Base-by-base conservation (phyloP, 176 grass and related monocot genomes). In the Oryza australiensis region DNA sequence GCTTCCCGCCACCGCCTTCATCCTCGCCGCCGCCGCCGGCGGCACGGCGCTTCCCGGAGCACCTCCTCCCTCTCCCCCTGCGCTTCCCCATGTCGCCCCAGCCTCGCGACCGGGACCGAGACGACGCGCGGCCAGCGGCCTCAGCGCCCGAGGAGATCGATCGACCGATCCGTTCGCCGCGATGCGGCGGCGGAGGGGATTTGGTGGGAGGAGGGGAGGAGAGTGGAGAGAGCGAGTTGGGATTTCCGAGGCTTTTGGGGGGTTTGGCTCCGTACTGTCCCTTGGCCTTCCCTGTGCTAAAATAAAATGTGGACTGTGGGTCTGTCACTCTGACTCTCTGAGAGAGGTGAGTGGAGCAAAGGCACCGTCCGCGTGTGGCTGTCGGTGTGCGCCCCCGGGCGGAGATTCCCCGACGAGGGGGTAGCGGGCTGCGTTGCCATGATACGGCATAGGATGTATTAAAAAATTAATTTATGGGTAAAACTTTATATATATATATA, bases 181-280 rank as follows among this genome's bases (percentile, higher is more conserved):
- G 10, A 79, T 66, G 84, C 20, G 41, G 51, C 0, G 35, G 35
- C 35, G 64, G 4, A 22, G 71, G 37, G 72, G 48, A 35, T 12
- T 60, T 67, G 49, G n/a, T 12, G 14, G 24, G 24, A 3, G 4
- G 34, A 35, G 16, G 43, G 4, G 5, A 5, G 53, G 51, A 1
- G 49, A 29, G 23, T 2, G 26, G 33, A 35, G 68, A 16, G 57
- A 12, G 13, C 14, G 9, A 23, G 67, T 55, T 57, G 66, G 22
- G 79, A 26, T 42, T 59, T 63, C 6, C 68, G 80, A 82, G 68
- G 79, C 1, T 3, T 60, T 51, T 60, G 51, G 53, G 70, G 23
- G 11, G 2, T 46, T 46, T 46, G 43, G 43, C 13, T 46, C 13
- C 16, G 48, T 53, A 18, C 48, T 20, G 15, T 53, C 16, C 3